Conservation (phyloP, 2,329 filamentous ascomycete genomes). For the Fusarium nelsonii region DNA sequence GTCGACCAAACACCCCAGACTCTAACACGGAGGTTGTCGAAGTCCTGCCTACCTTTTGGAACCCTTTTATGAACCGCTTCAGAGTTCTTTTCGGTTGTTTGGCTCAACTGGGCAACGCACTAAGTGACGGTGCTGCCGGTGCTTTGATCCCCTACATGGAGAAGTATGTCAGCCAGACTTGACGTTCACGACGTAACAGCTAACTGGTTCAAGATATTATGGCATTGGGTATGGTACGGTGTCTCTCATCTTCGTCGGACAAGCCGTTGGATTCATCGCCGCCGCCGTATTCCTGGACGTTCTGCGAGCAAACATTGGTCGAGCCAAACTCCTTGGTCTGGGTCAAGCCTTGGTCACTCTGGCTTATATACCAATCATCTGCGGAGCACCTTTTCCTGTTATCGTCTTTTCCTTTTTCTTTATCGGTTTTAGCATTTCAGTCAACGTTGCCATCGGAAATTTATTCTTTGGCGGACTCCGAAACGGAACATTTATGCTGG, state of each 20-base stretch:
- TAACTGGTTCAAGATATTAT: constrained; percentile 65
- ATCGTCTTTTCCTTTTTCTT: constrained; percentile 78
- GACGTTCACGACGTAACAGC: not conserved
- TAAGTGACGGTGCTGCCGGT: constrained; percentile 81
- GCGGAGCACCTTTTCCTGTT: constrained; percentile 76
- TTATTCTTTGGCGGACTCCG: constrained; percentile 69
- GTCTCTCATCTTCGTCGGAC: constrained; percentile 84
- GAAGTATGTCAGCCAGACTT: constrained; percentile 53
- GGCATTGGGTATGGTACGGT: constrained; percentile 81
- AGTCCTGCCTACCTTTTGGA: constrained; percentile 67
- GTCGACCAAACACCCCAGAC: constrained; percentile 62
- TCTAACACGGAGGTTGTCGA: constrained; percentile 56
- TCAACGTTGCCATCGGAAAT: constrained; percentile 69
- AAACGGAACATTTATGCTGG: constrained; percentile 67
- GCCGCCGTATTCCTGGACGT: constrained; percentile 77
- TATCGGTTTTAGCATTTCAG: constrained; percentile 69
- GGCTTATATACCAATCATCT: constrained; percentile 75
- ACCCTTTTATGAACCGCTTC: constrained; percentile 77
- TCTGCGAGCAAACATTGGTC: constrained; percentile 72
- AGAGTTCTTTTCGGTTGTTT: constrained; percentile 73
- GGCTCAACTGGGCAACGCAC: constrained; percentile 75
- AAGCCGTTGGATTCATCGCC: constrained; percentile 80
- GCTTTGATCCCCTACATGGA: constrained; percentile 87
- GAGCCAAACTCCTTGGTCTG: constrained; percentile 72
- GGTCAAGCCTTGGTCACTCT: constrained; percentile 67